Evolutionary conservation across 2,329 filamentous ascomycete species (phyloP), one percentile per base, ranked within the genome.

Genomic region (Fusarium virguliforme): DNA sequence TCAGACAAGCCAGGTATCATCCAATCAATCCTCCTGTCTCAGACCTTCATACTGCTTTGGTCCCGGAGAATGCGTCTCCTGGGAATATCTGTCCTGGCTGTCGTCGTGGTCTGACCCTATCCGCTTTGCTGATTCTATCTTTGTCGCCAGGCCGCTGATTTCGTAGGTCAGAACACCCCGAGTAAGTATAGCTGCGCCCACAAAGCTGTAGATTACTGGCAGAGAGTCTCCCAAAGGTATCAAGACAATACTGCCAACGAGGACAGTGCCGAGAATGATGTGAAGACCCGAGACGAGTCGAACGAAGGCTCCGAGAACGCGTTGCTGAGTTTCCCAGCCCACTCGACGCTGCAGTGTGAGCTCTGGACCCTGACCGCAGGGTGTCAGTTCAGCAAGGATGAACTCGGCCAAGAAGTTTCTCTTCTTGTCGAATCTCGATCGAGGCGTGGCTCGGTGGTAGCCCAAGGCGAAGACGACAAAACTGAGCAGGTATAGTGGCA

Each of bases 181-280:
- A 43, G 65, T 66, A 22, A 57, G 24, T 40, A 63, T n/a, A 56
- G 58, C 63, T 4, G 62, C 57, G 15, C 62, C 62, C 5, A 68
- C 58, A 62, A 65, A 68, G 6, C n/a, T 59, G 34, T 68, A 68
- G n/a, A 68, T 68, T 10, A 68, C 38, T 22, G 58, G 65, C 22
- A 68, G 40, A 37, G 48, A 68, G 58, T 68, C 65, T 8, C 56
- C 65, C 38, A 68, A 24, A n/a, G 62, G 62, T 32, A 68, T 62
- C 24, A 65, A 54, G 32, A 65, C 46, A 22, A 65, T 51, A 15
- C 65, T 68, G 5, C 62, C 62, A 30, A 65, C 51, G 6, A 68
- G 62, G 28, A 59, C 48, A 28, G 65, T 68, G 5, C 65, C 65
- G 9, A 65, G 46, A 30, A 68, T 68, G 34, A 68, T 65, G 13